phyloP scores from a whole-genome alignment of 495 filamentous ascomycete species.

The Aspergillus haitiensis region DNA sequence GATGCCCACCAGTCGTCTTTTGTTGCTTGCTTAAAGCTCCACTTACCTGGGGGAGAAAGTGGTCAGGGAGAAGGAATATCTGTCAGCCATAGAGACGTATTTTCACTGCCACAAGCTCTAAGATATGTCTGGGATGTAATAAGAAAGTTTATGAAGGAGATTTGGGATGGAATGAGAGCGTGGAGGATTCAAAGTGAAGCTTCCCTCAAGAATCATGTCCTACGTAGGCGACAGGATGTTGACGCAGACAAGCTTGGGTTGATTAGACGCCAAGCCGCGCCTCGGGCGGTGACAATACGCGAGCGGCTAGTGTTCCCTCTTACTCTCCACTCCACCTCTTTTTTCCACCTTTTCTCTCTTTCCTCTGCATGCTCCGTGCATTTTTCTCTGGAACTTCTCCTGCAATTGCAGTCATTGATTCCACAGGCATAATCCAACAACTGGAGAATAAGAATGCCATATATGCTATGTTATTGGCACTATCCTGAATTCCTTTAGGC shows the following conservation, averaged over 20 bases:
- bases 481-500: constrained; percentile 13
- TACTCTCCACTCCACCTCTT: constrained; percentile 23
- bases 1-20: constrained; percentile 9
- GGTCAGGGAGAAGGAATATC: constrained; percentile 98
- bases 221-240: constrained; percentile 35
- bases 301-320: constrained; percentile 23
- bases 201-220: constrained; percentile 17
- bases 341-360: constrained; percentile 22
- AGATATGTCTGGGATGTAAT: constrained; percentile 2
- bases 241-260: constrained; percentile 36
- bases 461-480: constrained; percentile 17
- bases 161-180: constrained; percentile 16
- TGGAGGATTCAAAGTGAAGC: constrained; percentile 21
- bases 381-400: neutral
- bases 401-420: neutral
- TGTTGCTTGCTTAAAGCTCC: constrained; percentile 20
- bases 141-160: constrained; percentile 20
- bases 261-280: constrained; percentile 24
- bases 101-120: constrained; percentile 22
- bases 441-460: constrained; percentile 20
- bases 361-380: constrained; percentile 11
- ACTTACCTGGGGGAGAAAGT: constrained; percentile 98
- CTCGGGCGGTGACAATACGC: constrained; percentile 31
- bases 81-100: constrained; percentile 75
- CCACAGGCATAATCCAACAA: neutral